Conservation (phyloP, 352 stramenopile genomes). For the Globisporangium middletonii region DNA sequence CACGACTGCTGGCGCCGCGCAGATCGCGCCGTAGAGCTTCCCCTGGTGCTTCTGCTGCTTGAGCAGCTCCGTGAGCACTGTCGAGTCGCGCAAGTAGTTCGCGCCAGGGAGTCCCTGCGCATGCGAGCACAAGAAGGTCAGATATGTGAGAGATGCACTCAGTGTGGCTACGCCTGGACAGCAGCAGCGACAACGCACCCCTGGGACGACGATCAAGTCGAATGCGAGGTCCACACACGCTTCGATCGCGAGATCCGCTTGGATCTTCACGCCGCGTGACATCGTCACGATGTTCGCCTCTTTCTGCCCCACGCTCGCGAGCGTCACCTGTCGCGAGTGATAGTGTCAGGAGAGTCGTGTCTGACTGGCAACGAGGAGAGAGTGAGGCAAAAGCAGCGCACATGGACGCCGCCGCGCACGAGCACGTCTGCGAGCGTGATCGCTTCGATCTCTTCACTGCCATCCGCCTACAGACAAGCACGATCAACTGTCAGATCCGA, state of each 20-base stretch:
- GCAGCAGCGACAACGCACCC: slow-evolving; percentile 20
- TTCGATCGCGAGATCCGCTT: slow-evolving; percentile 64
- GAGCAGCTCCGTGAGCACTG: slow-evolving; percentile 47
- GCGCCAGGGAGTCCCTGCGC: slow-evolving; percentile 58
- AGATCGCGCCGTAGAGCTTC: slow-evolving; percentile 77
- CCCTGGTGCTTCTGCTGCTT: slow-evolving; percentile 50
- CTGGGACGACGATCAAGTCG: slow-evolving; percentile 64
- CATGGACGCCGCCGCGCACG: slow-evolving; percentile 52
- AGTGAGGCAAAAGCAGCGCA: slow-evolving; percentile 1
- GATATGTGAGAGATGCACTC: slow-evolving; percentile 1
- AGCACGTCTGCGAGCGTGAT: slow-evolving; percentile 71
- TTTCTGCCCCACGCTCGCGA: slow-evolving; percentile 57
- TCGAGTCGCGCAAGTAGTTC: slow-evolving; percentile 62
- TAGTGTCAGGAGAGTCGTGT: neutral
- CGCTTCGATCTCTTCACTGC: slow-evolving; percentile 79
- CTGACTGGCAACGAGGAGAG: neutral
- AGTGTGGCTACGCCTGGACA: neutral
- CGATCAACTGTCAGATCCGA: neutral
- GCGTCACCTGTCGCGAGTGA: slow-evolving; percentile 28
- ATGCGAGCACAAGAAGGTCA: neutral
- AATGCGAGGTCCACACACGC: slow-evolving; percentile 45
- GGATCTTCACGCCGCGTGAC: slow-evolving; percentile 64
- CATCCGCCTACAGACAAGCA: slow-evolving; percentile 41
- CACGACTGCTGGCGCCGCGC: slow-evolving; percentile 62
- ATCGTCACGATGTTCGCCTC: slow-evolving; percentile 62